These are phyloP conservation scores for Parachlorella kessleri DNA, from an alignment of 139 green algal species.

Conservation along the genomic window DNA sequence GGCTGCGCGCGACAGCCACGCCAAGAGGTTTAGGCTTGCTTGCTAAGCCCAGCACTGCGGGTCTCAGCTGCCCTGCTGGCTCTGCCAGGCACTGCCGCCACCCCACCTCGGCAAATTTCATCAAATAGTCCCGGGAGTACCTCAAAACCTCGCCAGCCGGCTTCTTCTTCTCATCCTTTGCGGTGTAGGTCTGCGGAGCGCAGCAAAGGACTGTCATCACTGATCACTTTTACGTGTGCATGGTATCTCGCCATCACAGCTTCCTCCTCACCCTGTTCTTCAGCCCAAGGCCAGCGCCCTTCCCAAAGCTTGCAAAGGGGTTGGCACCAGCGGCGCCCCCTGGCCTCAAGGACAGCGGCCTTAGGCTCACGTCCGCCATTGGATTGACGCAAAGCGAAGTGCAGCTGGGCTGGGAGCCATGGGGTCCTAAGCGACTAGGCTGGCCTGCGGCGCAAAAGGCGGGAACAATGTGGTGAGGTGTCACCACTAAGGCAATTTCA, in stretches of 20 bases:
- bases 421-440: too few relatives aligned
- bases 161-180: slow-evolving; percentile 54
- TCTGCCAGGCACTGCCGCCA: background rate
- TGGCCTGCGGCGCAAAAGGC: too few relatives aligned
- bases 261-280: slow-evolving; percentile 54
- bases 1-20: too few relatives aligned
- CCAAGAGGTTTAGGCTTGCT: too few relatives aligned
- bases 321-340: slow-evolving; percentile 53
- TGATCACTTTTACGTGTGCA: too few relatives aligned
- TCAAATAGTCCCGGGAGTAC: slow-evolving; percentile 74
- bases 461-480: too few relatives aligned
- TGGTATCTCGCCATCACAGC: background rate
- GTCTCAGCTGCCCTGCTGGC: too few relatives aligned
- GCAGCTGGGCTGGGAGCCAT: too few relatives aligned
- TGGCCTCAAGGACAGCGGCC: slow-evolving; percentile 61
- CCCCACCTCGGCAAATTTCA: slow-evolving; percentile 76
- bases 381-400: too few relatives aligned
- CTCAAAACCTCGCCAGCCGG: slow-evolving; percentile 53
- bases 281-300: slow-evolving; percentile 66
- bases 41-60: too few relatives aligned
- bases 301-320: slow-evolving; percentile 75
- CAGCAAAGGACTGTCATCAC: background rate
- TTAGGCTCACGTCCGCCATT: too few relatives aligned
- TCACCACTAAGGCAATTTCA: too few relatives aligned
- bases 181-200: background rate